phyloP scores from a whole-genome alignment of 1,139 yeast species.

The Protomyces inundatus region DNA sequence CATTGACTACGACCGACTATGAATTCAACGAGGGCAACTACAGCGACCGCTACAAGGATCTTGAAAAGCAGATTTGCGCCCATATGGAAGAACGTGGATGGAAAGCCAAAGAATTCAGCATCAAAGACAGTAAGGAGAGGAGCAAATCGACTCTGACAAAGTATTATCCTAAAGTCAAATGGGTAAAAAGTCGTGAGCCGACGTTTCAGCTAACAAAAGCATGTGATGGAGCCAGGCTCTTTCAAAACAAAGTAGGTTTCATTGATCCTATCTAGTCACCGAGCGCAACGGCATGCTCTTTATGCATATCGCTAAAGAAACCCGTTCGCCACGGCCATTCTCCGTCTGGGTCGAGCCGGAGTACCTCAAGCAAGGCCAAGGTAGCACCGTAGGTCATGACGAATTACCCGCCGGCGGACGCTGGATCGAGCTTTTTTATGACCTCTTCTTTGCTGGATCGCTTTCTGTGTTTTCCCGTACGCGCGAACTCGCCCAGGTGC shows the following conservation, averaged over 20 bases:
- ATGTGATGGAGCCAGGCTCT: not conserved
- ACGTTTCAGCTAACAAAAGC: not conserved
- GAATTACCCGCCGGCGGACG: constrained; percentile 4
- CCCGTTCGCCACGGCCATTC: not conserved
- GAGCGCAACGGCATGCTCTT: not conserved
- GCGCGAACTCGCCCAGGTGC: constrained; percentile 2
- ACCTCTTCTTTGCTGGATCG: constrained; percentile 20
- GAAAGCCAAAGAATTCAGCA: constrained; percentile 19
- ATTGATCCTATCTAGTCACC: not conserved
- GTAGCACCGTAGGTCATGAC: not conserved
- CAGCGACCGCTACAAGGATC: constrained; percentile 18
- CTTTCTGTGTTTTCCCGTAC: constrained; percentile 14
- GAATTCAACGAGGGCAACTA: constrained; percentile 23
- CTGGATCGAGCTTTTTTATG: constrained; percentile 25
- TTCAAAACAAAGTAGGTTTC: not conserved
- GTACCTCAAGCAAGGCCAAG: not conserved
- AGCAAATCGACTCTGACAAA: constrained; percentile 13
- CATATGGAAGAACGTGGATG: constrained; percentile 20
- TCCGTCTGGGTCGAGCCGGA: not conserved
- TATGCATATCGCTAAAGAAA: not conserved
- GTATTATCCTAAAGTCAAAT: constrained; percentile 21
- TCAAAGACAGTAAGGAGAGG: constrained; percentile 5
- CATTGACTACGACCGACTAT: constrained; percentile 20
- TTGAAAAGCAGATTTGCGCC: constrained; percentile 3
- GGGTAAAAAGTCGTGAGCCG: not conserved